Evolutionary conservation across 257 asterid genomes (phyloP), one percentile per base, ranked within the genome.

Genomic region (Solanum ahanhuiri): DNA sequence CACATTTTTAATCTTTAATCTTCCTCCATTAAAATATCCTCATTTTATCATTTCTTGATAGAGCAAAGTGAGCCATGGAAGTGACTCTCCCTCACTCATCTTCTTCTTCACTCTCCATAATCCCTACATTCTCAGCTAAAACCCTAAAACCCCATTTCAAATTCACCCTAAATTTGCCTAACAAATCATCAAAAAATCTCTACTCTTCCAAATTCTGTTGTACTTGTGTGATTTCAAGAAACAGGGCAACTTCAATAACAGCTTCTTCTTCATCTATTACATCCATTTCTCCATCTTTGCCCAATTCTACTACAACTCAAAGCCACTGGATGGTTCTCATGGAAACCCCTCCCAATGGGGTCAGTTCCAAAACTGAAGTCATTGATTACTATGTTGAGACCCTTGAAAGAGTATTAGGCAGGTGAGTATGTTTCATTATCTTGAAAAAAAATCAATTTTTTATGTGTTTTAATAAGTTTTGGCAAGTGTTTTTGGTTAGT

Each of bases 291-390:
- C 77, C 89, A 23, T 43, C 67, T n/a, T 45, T 88, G 34, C 30
- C 88, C 75, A 87, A 87, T 79, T 72, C 90, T 85, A 81, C 87
- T 9, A 73, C 77, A 82, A 45, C 81, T 18, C 90, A 87, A 35
- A 91, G 93, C 82, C 93, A 91, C 82, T 96, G 98, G 98, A 92
- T 92, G 93, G 97, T 96, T 87, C 89, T 94, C 23, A 84, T 94
- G 92, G 94, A 92, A 72, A 51, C 89, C 58, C 98, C 98, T 85
- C 91, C 93, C 5, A 87, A 28, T 17, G 87, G 88, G 51, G 88
- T 91, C 75, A 75, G 87, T 60, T 72, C 96, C 54, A 94, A 91
- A 87, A 88, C 93, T 58, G 92, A 91, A 64, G 90, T 93, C 43
- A 93, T 94, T 67, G 94, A 94, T 90, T 94, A 93, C 90, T 96